Base-by-base conservation (phyloP, 2,329 filamentous ascomycete genomes). In the Trichoderma koningii region DNA sequence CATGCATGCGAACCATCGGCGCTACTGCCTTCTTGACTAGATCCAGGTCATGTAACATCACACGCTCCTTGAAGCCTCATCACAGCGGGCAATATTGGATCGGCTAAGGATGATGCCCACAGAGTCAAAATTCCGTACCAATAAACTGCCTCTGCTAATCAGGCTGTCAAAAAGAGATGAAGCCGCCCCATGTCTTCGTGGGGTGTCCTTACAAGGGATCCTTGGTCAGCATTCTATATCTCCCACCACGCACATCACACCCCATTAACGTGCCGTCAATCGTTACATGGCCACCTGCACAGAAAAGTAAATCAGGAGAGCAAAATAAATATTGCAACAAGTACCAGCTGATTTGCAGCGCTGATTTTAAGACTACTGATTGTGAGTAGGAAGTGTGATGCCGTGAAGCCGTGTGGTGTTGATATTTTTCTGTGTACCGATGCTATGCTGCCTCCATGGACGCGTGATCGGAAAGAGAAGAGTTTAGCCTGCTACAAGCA, bases 281-380 rank as follows among this genome's bases (percentile, higher is more conserved):
- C 26, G 60, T 63, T 63, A 63, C 60, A 63, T 63, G 60, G 53
- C 50, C 41, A 60, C 48, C 17, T 21, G 21, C 5, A 38, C 34
- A 21, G 0, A 55, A n/a, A 28, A 12, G 12, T 59, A 12, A 47
- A 38, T 7, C 51, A 61, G 41, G n/a, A 41, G 34, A 45, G 55
- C 15, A 4, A 42, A 10, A 7, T 21, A 21, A 2, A 15, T 14
- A 12, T 12, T 14, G 12, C 5, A 38, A 38, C 5, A 1, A 14
- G 14, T 5, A 38, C 3, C 34, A 38, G 12, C 10, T 38, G 9
- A 38, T 14, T 14, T 1, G 5, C 34, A 34, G 30, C 30, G 9
- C 1, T 23, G 21, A 23, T 23, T 23, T 38, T 38, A 12, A 38
- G 34, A 38, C 34, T 38, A 38, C 34, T 38, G 34, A 14, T 14